Evolutionary conservation across 192 early-diverging fungal species (phyloP).

Genomic region (Coemansia sp.): DNA sequence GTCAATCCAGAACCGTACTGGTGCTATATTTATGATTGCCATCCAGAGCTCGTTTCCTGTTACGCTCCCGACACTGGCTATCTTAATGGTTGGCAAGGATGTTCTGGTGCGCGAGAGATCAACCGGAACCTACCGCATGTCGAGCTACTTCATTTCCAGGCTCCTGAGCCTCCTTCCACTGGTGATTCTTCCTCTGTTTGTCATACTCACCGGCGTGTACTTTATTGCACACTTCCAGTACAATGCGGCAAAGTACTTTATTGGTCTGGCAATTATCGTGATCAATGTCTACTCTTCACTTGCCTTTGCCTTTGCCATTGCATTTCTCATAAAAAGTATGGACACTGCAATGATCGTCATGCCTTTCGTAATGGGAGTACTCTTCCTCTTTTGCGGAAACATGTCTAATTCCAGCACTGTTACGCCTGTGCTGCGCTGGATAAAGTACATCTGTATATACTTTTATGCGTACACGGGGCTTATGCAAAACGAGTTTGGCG

Average conservation of each 20-base stretch:
- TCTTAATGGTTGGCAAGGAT: slow-evolving; percentile 37
- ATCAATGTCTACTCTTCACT: slow-evolving; percentile 23
- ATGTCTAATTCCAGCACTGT: slow-evolving; percentile 32
- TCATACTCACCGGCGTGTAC: slow-evolving; percentile 26
- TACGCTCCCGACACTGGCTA: slow-evolving; percentile 53
- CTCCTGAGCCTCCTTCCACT: slow-evolving; percentile 52
- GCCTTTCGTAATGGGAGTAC: slow-evolving; percentile 18
- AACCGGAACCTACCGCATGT: slow-evolving; percentile 60
- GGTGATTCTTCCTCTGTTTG: slow-evolving; percentile 19
- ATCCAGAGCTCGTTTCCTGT: slow-evolving; percentile 56
- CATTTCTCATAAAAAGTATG: slow-evolving; percentile 23
- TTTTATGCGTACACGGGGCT: slow-evolving; percentile 36
- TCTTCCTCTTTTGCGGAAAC: slow-evolving; percentile 47
- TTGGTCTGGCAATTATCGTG: slow-evolving; percentile 19
- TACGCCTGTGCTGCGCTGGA: slow-evolving; percentile 50
- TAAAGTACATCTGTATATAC: slow-evolving; percentile 37
- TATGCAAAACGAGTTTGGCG: slow-evolving; percentile 24
- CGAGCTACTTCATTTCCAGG: slow-evolving; percentile 60
- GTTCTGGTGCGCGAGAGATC: slow-evolving; percentile 62
- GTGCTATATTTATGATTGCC: slow-evolving; percentile 36
- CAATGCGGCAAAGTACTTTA: slow-evolving; percentile 34
- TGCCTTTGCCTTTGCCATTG: slow-evolving; percentile 30
- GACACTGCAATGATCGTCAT: slow-evolving; percentile 31
- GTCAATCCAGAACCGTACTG: slow-evolving; percentile 54
- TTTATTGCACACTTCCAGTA: slow-evolving; percentile 38